These are phyloP conservation scores for Claviceps sp. DNA, from an alignment of 2,329 filamentous ascomycete species.

Conservation along the genomic window DNA sequence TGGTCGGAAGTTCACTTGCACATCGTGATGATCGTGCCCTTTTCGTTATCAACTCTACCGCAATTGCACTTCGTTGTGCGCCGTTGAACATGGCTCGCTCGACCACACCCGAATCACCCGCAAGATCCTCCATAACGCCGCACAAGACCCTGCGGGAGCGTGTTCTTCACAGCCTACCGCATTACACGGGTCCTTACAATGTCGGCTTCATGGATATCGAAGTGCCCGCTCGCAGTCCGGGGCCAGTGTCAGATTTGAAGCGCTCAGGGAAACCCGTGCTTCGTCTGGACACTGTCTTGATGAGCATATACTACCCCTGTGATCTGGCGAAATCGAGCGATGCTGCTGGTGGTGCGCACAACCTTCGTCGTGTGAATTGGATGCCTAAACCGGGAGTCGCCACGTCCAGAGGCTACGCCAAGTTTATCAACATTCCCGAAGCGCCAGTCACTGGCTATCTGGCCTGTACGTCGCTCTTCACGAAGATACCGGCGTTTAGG, in stretches of 20 bases:
- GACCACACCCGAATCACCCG: neutral
- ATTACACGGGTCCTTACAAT: constrained; percentile 50
- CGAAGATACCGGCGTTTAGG: constrained; percentile 49
- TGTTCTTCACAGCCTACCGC: constrained; percentile 38
- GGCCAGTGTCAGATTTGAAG: constrained; percentile 27
- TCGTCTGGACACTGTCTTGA: constrained; percentile 42
- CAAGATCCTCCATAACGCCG: constrained; percentile 13
- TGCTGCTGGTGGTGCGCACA: constrained; percentile 17
- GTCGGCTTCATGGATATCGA: constrained; percentile 58
- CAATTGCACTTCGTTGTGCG: neutral
- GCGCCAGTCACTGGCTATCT: constrained; percentile 38
- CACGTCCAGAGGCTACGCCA: constrained; percentile 48
- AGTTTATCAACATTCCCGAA: constrained; percentile 40
- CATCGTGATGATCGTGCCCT: neutral
- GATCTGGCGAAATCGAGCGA: constrained; percentile 19
- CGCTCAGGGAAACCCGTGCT: constrained; percentile 25
- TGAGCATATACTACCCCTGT: constrained; percentile 53
- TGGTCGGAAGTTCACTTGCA: neutral
- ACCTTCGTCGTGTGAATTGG: constrained; percentile 45
- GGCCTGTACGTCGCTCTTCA: constrained; percentile 45
- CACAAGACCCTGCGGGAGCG: constrained; percentile 21
- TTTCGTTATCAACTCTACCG: neutral
- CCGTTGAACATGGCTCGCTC: constrained; percentile 2
- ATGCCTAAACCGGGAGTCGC: constrained; percentile 42
- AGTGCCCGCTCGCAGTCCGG: constrained; percentile 35